Conservation (phyloP, 2,329 filamentous ascomycete genomes). For the Hypoxylon sp. region DNA sequence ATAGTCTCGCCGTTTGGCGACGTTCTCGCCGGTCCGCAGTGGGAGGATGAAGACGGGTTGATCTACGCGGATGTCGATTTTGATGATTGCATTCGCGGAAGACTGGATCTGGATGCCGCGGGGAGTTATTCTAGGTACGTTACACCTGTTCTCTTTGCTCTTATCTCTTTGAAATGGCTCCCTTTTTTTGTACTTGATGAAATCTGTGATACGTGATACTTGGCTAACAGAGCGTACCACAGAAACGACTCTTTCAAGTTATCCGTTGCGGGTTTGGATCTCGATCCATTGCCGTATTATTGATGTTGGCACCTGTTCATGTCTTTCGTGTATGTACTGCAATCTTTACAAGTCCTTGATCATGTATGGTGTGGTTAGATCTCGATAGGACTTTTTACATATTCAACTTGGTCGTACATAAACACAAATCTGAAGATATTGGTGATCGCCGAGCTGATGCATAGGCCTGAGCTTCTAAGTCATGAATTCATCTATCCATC, state of each 20-base stretch:
- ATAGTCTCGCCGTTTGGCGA: constrained; percentile 83
- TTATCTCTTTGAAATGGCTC: neutral
- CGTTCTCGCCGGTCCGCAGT: constrained; percentile 81
- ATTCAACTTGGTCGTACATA: too few relatives aligned
- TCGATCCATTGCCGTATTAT: constrained; percentile 65
- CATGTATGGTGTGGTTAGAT: too few relatives aligned
- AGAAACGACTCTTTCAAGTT: constrained; percentile 70
- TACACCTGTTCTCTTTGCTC: neutral
- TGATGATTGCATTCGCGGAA: constrained; percentile 83
- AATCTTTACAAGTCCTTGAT: neutral
- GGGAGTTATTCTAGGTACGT: constrained; percentile 83
- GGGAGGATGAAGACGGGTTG: constrained; percentile 78
- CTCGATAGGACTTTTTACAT: too few relatives aligned
- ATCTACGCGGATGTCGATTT: constrained; percentile 81
- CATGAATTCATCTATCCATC: too few relatives aligned
- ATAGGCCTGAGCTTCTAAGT: too few relatives aligned
- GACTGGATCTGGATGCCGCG: constrained; percentile 83
- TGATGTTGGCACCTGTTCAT: constrained; percentile 4
- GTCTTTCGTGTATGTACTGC: neutral
- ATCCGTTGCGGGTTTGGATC: constrained; percentile 64
- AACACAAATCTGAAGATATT: too few relatives aligned
- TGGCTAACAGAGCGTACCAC: constrained; percentile 22
- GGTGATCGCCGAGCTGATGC: too few relatives aligned
- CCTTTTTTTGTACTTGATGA: neutral
- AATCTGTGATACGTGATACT: neutral